phyloP scores from a whole-genome alignment of 2,329 filamentous ascomycete genomes.

The Calonectria pauciramosa region DNA sequence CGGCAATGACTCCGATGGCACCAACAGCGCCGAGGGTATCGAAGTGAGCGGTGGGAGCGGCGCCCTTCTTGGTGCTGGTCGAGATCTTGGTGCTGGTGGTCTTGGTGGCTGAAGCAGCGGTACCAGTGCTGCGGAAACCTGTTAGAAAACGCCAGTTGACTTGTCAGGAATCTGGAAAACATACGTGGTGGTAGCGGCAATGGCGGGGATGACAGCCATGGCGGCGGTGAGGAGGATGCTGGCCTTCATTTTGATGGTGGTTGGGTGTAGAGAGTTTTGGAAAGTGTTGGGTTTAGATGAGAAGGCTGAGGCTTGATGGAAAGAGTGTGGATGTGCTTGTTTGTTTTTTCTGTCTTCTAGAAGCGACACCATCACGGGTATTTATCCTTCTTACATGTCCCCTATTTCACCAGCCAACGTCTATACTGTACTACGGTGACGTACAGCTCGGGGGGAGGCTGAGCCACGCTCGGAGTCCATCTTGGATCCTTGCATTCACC shows the following conservation, averaged over 20 bases:
- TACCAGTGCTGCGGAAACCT: not conserved
- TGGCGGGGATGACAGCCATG: not conserved
- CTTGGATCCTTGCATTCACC: not conserved
- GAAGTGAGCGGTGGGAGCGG: not conserved
- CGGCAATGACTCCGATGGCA: not conserved
- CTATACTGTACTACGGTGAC: not conserved
- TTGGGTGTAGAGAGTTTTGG: not conserved
- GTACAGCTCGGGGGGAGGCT: not conserved
- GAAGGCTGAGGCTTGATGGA: not conserved
- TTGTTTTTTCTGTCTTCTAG: not conserved
- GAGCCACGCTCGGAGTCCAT: not conserved
- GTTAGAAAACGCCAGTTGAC: not conserved
- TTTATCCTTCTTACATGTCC: not conserved
- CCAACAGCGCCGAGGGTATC: not conserved
- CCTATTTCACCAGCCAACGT: not conserved
- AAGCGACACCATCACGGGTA: not conserved
- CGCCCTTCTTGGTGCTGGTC: not conserved
- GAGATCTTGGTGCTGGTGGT: not conserved
- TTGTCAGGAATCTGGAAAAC: not conserved
- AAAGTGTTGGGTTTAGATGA: not conserved
- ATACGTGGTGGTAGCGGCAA: not conserved
- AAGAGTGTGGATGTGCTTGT: not conserved
- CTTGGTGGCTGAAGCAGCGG: not conserved
- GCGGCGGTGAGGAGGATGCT: not conserved
- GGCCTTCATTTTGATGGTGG: constrained; percentile 1